These are phyloP conservation scores for Erodium maritimum DNA, from an alignment of 345 rosid species.

Conservation along the genomic window DNA sequence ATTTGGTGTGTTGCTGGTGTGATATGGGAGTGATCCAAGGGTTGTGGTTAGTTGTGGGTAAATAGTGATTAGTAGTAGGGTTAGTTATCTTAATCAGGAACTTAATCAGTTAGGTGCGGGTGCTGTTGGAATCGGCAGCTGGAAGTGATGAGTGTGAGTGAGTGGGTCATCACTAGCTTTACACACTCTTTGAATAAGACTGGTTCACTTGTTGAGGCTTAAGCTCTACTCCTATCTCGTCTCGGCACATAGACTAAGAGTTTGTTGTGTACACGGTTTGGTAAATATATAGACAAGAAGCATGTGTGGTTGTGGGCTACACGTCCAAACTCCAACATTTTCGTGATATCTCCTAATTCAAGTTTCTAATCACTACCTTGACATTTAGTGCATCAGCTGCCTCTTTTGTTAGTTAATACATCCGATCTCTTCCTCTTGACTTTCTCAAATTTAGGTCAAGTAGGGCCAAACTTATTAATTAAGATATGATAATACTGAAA, in stretches of 20 bases:
- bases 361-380: neutral
- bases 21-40: too few species aligned
- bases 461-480: too few species aligned
- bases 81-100: too few species aligned
- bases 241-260: conserved; percentile 5
- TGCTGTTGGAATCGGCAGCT: neutral
- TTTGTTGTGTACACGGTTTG: conserved; percentile 34
- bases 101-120: neutral
- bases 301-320: conserved; percentile 19
- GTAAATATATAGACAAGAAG: conserved; percentile 17
- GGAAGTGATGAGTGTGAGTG: neutral
- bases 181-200: neutral
- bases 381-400: neutral
- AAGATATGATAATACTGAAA: too few species aligned
- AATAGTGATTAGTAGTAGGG: too few species aligned
- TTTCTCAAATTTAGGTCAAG: too few species aligned
- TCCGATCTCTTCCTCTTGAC: too few species aligned
- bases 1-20: too few species aligned
- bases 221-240: neutral
- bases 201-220: neutral
- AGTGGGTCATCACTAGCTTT: neutral
- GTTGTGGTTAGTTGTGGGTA: too few species aligned
- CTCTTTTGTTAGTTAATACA: neutral
- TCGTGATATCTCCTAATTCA: conserved; percentile 28
- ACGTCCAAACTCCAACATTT: conserved; percentile 6